These are phyloP conservation scores for Echinochloa phyllopogon DNA, from an alignment of 176 grass and related monocot genomes.

Conservation along the genomic window DNA sequence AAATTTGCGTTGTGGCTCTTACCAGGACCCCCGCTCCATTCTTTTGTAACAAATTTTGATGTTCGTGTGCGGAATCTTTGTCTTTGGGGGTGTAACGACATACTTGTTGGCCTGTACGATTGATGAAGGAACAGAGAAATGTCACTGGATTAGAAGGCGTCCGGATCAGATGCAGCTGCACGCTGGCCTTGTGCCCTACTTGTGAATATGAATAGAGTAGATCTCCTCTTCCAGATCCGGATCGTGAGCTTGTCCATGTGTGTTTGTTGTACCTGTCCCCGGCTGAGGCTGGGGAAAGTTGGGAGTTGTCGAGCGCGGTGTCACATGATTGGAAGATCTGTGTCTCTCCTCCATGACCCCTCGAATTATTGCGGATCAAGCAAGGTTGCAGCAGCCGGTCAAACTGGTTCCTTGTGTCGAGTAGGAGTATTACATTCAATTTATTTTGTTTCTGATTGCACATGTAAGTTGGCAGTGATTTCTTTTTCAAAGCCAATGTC, in stretches of 20 bases:
- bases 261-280: slow-evolving; percentile 10
- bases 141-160: not conserved
- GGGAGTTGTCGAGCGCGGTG: not conserved
- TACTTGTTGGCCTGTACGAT: not conserved
- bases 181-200: not conserved
- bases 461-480: not conserved
- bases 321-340: slow-evolving; percentile 34
- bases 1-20: slow-evolving; percentile 39
- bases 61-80: slow-evolving; percentile 31
- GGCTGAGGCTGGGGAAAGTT: not conserved
- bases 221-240: not conserved
- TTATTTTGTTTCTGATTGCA: not conserved
- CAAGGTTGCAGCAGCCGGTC: slow-evolving; percentile 16
- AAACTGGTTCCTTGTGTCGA: slow-evolving; percentile 1
- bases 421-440: not conserved
- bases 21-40: slow-evolving; percentile 12
- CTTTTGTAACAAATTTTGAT: slow-evolving; percentile 70
- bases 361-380: not conserved
- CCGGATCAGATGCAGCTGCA: not conserved
- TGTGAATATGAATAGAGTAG: not conserved
- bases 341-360: not conserved
- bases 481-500: not conserved
- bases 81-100: slow-evolving; percentile 10
- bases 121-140: slow-evolving; percentile 1
- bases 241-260: slow-evolving; percentile 20